Evolutionary conservation across 176 grass and related monocot species (phyloP).

Genomic region (Panicum miliaceum): DNA sequence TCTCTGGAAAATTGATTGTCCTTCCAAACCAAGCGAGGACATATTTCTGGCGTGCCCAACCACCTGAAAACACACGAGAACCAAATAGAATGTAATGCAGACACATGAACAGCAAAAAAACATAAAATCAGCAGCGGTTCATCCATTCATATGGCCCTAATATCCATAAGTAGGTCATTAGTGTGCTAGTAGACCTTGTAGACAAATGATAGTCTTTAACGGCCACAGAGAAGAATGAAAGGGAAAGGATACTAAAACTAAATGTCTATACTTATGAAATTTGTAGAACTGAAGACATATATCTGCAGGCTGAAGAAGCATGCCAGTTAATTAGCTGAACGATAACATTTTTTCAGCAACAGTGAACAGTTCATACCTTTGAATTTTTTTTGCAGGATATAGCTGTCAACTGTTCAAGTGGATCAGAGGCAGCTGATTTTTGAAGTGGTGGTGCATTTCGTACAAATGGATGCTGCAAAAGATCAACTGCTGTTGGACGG

Average conservation of each 20-base stretch:
- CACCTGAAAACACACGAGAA: constrained; percentile 54
- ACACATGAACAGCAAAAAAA: not conserved
- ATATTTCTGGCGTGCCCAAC: constrained; percentile 72
- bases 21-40: constrained; percentile 85
- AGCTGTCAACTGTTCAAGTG: constrained; percentile 57
- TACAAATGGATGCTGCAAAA: constrained; percentile 93
- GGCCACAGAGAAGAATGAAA: constrained; percentile 6
- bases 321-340: constrained; percentile 20
- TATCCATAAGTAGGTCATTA: constrained; percentile 16
- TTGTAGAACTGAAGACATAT: not conserved
- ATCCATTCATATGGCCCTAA: constrained; percentile 4
- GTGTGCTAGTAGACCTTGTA: constrained; percentile 10
- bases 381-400: constrained; percentile 52
- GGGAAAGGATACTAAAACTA: not conserved
- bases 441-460: constrained; percentile 73
- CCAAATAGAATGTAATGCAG: constrained; percentile 39
- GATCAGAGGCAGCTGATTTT: constrained; percentile 55
- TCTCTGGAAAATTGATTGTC: constrained; percentile 77
- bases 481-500: constrained; percentile 79
- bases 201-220: not conserved
- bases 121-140: constrained; percentile 3
- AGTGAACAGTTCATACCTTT: constrained; percentile 58
- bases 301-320: constrained; percentile 26
- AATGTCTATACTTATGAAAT: constrained; percentile 29
- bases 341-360: constrained; percentile 26